These are phyloP conservation scores for Kappamyces sp. DNA, from an alignment of 192 early-diverging fungal genomes.

Conservation along the genomic window DNA sequence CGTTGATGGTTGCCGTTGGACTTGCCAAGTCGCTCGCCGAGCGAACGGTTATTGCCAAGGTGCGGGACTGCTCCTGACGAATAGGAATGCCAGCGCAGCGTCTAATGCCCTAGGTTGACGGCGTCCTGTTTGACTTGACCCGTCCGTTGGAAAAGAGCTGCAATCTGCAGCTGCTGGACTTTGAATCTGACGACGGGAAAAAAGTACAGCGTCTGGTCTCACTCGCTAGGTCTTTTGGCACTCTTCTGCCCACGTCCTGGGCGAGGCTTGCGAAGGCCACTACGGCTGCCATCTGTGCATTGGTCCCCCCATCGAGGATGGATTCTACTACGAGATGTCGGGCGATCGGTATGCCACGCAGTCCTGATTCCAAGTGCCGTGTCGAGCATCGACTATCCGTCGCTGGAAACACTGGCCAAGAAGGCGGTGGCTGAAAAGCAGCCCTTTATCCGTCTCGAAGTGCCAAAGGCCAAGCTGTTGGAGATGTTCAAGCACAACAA, in stretches of 20 bases:
- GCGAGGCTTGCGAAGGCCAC: slow-evolving; percentile 95
- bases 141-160: slow-evolving; percentile 80
- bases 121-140: slow-evolving; percentile 79
- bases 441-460: slow-evolving; percentile 80
- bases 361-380: slow-evolving; percentile 46
- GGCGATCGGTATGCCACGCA: slow-evolving; percentile 51
- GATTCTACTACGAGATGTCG: slow-evolving; percentile 97
- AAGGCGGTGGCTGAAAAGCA: slow-evolving; percentile 93
- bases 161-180: slow-evolving; percentile 84
- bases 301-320: slow-evolving; percentile 90
- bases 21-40: slow-evolving; percentile 89
- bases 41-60: slow-evolving; percentile 90
- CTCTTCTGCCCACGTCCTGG: slow-evolving; percentile 94
- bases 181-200: slow-evolving; percentile 87
- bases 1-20: slow-evolving; percentile 80
- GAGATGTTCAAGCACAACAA: slow-evolving; percentile 98
- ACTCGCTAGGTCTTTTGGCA: too few species aligned
- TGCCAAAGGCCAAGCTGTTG: slow-evolving; percentile 84
- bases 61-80: slow-evolving; percentile 9
- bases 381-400: slow-evolving; percentile 74
- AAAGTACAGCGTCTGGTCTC: slow-evolving; percentile 58
- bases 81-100: neutral
- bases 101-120: slow-evolving; percentile 51
- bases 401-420: slow-evolving; percentile 81
- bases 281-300: slow-evolving; percentile 97